phyloP scores from a whole-genome alignment of 169 alveolate species.

The Fabrea salina region DNA sequence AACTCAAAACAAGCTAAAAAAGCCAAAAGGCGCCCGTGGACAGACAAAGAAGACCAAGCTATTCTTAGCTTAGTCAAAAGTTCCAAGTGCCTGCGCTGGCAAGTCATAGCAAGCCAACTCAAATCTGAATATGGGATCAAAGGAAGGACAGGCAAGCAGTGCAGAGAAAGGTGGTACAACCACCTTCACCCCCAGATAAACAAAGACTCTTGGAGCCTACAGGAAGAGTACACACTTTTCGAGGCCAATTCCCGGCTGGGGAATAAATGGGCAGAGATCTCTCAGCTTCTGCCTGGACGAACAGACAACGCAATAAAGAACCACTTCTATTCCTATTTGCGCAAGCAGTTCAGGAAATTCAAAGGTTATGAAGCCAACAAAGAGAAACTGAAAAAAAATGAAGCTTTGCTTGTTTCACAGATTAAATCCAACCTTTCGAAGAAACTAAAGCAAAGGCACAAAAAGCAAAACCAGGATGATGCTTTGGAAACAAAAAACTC shows the following conservation, averaged over 20 bases:
- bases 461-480: background rate
- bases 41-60: constrained; percentile 61
- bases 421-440: background rate
- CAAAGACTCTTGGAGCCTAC: background rate
- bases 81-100: constrained; percentile 64
- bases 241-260: constrained; percentile 42
- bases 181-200: background rate
- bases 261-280: constrained; percentile 83
- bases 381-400: background rate
- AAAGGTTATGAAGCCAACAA: background rate
- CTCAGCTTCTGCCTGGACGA: constrained; percentile 77
- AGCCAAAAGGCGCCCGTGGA: constrained; percentile 51
- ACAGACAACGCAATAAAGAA: constrained; percentile 86
- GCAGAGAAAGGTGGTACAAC: background rate
- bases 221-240: background rate
- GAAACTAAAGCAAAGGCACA: background rate
- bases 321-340: constrained; percentile 71
- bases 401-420: background rate
- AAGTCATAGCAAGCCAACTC: constrained; percentile 32
- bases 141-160: background rate
- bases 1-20: background rate
- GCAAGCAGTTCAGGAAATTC: constrained; percentile 38
- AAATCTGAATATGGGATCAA: background rate
- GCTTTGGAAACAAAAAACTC: no score
- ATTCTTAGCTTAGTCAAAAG: constrained; percentile 57